A percentile compares a stretch with the other conserved stretches of the same genome.
phyloP scores from a whole-genome alignment of 2,329 filamentous ascomycete genomes.

The Periglandula ipomoeae region DNA sequence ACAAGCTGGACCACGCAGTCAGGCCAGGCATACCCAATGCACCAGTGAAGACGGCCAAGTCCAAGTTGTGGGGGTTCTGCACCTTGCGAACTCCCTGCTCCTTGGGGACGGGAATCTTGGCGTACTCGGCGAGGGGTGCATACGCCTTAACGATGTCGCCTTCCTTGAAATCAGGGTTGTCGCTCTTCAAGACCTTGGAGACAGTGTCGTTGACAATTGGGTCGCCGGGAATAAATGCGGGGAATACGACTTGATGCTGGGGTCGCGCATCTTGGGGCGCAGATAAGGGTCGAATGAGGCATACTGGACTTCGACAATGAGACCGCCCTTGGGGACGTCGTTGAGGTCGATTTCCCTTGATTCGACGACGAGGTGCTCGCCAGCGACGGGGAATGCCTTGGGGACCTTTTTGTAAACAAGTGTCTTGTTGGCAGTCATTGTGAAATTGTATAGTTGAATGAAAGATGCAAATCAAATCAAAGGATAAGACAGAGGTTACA shows the following conservation, averaged over 20 bases:
- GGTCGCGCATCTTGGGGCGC: constrained; percentile 66
- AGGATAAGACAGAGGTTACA: neutral
- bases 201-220: constrained; percentile 58
- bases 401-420: constrained; percentile 66
- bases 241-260: constrained; percentile 51
- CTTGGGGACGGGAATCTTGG: constrained; percentile 38
- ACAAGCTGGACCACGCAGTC: constrained; percentile 61
- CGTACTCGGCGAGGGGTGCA: constrained; percentile 62
- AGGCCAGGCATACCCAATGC: constrained; percentile 54
- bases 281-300: constrained; percentile 79
- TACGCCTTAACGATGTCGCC: constrained; percentile 57
- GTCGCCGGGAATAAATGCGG: constrained; percentile 45
- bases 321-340: constrained; percentile 50
- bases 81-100: constrained; percentile 41
- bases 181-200: constrained; percentile 62
- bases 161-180: constrained; percentile 49
- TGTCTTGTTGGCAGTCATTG: constrained; percentile 54
- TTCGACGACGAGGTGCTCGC: constrained; percentile 62
- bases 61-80: constrained; percentile 60
- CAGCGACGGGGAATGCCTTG: constrained; percentile 55
- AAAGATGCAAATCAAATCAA: no score
- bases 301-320: constrained; percentile 63
- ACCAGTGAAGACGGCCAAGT: constrained; percentile 61
- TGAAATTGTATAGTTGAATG: no score
- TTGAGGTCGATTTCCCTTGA: constrained; percentile 57